Conservation (phyloP, 495 filamentous ascomycete genomes). For the Parathielavia hyrcaniae region DNA sequence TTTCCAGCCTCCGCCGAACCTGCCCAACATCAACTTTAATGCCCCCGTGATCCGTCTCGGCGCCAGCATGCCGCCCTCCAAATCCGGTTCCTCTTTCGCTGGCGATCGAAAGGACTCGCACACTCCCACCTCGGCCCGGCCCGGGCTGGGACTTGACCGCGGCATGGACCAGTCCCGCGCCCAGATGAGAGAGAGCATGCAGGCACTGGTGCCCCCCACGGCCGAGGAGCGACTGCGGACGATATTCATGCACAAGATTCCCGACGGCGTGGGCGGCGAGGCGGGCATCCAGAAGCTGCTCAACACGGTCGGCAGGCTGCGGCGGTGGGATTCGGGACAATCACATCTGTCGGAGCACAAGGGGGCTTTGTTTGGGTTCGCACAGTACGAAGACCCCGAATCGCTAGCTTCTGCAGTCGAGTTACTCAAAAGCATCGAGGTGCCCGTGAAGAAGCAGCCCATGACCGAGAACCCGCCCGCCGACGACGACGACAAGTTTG, state of each 20-base stretch:
- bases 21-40: conserved; percentile 97
- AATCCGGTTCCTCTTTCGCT: conserved; percentile 49
- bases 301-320: conserved; percentile 65
- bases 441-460: conserved; percentile 69
- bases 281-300: conserved; percentile 79
- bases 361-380: conserved; percentile 86
- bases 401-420: conserved; percentile 82
- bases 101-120: conserved; percentile 42
- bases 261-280: conserved; percentile 68
- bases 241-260: conserved; percentile 82
- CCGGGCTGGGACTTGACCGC: conserved; percentile 61
- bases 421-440: conserved; percentile 75
- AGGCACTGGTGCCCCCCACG: conserved; percentile 76
- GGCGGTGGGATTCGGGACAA: conserved; percentile 63
- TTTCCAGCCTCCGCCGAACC: conserved; percentile 85
- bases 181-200: conserved; percentile 64
- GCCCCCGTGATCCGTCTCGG: conserved; percentile 94
- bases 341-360: conserved; percentile 72
- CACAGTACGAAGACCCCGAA: conserved; percentile 90
- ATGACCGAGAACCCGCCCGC: conserved; percentile 42
- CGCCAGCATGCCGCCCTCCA: conserved; percentile 57
- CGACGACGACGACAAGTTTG: conserved; percentile 47
- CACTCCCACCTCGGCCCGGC: conserved; percentile 43
- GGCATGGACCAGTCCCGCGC: conserved; percentile 62
- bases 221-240: conserved; percentile 86